phyloP scores from a whole-genome alignment of 2,329 filamentous ascomycete genomes.

The Penicillium vulpinum region DNA sequence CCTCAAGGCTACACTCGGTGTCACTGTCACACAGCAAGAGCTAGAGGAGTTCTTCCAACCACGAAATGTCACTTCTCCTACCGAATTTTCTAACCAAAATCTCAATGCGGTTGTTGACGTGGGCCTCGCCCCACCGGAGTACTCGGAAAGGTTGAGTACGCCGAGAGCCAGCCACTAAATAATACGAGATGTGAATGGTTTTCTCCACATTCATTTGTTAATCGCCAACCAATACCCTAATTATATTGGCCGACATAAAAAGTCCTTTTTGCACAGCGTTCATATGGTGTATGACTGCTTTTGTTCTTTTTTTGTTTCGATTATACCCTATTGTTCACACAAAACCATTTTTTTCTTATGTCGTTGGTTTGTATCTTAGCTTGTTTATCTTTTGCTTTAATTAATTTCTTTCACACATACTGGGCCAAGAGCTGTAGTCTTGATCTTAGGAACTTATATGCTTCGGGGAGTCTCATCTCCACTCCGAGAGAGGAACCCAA shows the following conservation, averaged over 20 bases:
- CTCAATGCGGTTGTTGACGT: conserved; percentile 11
- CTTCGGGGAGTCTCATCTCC: background rate
- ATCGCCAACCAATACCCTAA: conserved; percentile 2
- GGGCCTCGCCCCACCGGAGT: conserved; percentile 18
- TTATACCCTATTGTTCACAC: conserved; percentile 1
- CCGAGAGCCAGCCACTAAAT: background rate
- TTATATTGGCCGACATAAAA: background rate
- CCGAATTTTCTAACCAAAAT: background rate
- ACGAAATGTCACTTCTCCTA: conserved; percentile 24
- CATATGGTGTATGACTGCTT: background rate
- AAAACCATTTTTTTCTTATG: background rate
- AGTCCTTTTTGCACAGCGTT: background rate
- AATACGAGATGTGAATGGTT: background rate
- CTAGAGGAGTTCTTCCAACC: conserved; percentile 33
- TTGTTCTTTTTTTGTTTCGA: background rate
- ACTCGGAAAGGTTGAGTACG: conserved; percentile 12
- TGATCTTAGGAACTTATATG: background rate
- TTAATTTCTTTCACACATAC: background rate
- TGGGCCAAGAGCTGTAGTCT: background rate
- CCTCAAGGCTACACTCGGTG: conserved; percentile 9
- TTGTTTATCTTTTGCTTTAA: background rate
- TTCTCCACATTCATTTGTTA: background rate
- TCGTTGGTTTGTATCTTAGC: background rate
- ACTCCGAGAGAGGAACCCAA: background rate
- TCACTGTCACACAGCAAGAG: conserved; percentile 28